These are phyloP conservation scores for Aureobasidium sp. DNA, from an alignment of 2,329 filamentous ascomycete genomes.

Conservation along the genomic window DNA sequence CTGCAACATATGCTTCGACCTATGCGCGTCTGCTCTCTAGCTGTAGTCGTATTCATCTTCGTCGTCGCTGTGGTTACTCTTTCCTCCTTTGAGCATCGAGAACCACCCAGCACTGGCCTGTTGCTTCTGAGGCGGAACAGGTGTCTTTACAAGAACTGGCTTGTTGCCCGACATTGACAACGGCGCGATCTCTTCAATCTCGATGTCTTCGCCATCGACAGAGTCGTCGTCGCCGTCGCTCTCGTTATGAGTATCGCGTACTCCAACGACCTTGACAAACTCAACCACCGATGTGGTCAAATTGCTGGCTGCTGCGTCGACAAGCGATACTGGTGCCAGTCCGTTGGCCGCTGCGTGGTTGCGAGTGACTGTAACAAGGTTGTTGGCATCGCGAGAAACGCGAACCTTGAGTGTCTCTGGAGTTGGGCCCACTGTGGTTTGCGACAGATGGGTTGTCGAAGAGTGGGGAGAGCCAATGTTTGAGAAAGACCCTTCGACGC, in stretches of 20 bases:
- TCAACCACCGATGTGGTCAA: slow-evolving; percentile 79
- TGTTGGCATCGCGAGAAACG: slow-evolving; percentile 90
- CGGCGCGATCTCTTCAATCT: slow-evolving; percentile 6
- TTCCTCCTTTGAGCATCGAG: slow-evolving; percentile 15
- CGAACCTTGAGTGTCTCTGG: slow-evolving; percentile 55
- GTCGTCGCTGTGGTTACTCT: slow-evolving; percentile 11
- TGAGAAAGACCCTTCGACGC: slow-evolving; percentile 49
- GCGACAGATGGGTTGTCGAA: slow-evolving; percentile 15
- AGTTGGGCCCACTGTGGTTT: slow-evolving; percentile 23
- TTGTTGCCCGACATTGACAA: slow-evolving; percentile 6
- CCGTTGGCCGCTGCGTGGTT: slow-evolving; percentile 78
- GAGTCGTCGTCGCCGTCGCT: neutral
- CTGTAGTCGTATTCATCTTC: slow-evolving; percentile 15
- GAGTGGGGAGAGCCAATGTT: slow-evolving; percentile 25
- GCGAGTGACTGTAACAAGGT: slow-evolving; percentile 87
- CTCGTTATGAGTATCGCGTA: slow-evolving; percentile 53
- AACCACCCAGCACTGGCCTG: slow-evolving; percentile 13
- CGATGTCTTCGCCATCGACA: slow-evolving; percentile 36
- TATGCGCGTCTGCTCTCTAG: neutral
- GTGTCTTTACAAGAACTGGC: neutral
- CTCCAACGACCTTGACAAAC: slow-evolving; percentile 73
- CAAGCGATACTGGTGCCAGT: slow-evolving; percentile 80
- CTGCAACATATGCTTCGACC: neutral
- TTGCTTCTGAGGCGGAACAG: slow-evolving; percentile 13
- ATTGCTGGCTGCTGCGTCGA: slow-evolving; percentile 90